phyloP scores from a whole-genome alignment of 768 basidiomycete genomes.

The Sporobolomyces pararoseus region DNA sequence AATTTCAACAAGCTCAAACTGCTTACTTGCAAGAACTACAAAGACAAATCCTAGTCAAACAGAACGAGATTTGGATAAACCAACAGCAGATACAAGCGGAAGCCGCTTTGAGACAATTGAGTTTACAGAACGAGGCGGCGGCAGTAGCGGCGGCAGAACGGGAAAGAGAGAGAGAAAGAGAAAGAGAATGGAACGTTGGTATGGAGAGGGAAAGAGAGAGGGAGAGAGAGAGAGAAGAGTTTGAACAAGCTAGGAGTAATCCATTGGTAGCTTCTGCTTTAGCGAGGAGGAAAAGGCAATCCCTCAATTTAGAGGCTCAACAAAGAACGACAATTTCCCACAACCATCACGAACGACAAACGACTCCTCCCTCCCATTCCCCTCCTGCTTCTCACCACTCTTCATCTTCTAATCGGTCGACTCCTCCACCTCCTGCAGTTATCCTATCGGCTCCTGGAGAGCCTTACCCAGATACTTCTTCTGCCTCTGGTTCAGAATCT shows the following conservation, averaged over 20 bases:
- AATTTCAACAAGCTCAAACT: slow-evolving; percentile 26
- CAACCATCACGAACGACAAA: not conserved
- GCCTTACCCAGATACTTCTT: slow-evolving; percentile 33
- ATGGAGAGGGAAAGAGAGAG: slow-evolving; percentile 5
- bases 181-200: not conserved
- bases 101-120: not conserved
- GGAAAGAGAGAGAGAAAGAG: not conserved
- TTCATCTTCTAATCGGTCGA: not conserved
- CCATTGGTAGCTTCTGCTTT: slow-evolving; percentile 33
- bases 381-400: not conserved
- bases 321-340: too few species aligned
- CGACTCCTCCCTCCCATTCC: not conserved
- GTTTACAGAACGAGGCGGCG: not conserved
- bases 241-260: slow-evolving; percentile 18
- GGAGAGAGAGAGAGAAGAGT: not conserved
- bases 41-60: slow-evolving; percentile 12
- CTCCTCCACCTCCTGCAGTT: slow-evolving; percentile 25
- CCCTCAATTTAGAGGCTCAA: not conserved
- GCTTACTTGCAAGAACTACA: slow-evolving; percentile 28
- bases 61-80: slow-evolving; percentile 27
- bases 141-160: too few species aligned
- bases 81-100: slow-evolving; percentile 29
- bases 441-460: slow-evolving; percentile 39
- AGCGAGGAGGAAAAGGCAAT: slow-evolving; percentile 25
- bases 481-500: slow-evolving; percentile 14